Evolutionary conservation across 352 stramenopile species (phyloP).

Genomic region (Phytophthora meadii): DNA sequence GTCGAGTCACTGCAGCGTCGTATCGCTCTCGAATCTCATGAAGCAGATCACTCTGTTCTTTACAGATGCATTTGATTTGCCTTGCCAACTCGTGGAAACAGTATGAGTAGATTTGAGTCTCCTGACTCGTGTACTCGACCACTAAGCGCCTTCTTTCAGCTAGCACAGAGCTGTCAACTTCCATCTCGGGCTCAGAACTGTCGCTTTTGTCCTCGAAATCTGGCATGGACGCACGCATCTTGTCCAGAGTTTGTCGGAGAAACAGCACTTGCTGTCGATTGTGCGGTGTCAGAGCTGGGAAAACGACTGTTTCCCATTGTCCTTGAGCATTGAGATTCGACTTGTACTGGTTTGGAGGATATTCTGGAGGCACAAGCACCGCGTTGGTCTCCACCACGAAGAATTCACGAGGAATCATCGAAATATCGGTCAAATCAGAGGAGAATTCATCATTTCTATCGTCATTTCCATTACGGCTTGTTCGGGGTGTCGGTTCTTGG

Average conservation of each 20-base stretch:
- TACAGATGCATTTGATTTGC: constrained; percentile 81
- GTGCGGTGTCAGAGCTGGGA: constrained; percentile 66
- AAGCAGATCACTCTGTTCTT: constrained; percentile 77
- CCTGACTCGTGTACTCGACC: constrained; percentile 58
- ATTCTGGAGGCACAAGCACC: constrained; percentile 58
- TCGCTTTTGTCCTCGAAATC: constrained; percentile 20
- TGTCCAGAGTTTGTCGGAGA: constrained; percentile 65
- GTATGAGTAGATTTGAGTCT: constrained; percentile 72
- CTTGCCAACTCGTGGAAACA: constrained; percentile 81
- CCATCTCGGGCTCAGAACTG: constrained; percentile 5
- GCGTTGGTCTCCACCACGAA: constrained; percentile 80
- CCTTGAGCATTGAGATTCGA: constrained; percentile 49
- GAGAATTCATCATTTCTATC: not conserved
- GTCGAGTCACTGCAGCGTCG: constrained; percentile 40
- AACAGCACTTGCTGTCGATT: constrained; percentile 78
- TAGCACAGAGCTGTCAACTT: constrained; percentile 5
- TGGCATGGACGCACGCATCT: constrained; percentile 47
- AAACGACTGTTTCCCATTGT: constrained; percentile 79
- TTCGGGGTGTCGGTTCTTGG: constrained; percentile 18
- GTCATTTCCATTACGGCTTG: constrained; percentile 6
- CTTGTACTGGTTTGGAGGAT: constrained; percentile 64
- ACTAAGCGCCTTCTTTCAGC: constrained; percentile 32
- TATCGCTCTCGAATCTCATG: constrained; percentile 65
- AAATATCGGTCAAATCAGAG: constrained; percentile 34
- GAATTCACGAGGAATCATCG: constrained; percentile 78